Evolutionary conservation across 2,329 filamentous ascomycete species (phyloP), one percentile per base, ranked within the genome.

Genomic region (Phyllosticta ampelicida): DNA sequence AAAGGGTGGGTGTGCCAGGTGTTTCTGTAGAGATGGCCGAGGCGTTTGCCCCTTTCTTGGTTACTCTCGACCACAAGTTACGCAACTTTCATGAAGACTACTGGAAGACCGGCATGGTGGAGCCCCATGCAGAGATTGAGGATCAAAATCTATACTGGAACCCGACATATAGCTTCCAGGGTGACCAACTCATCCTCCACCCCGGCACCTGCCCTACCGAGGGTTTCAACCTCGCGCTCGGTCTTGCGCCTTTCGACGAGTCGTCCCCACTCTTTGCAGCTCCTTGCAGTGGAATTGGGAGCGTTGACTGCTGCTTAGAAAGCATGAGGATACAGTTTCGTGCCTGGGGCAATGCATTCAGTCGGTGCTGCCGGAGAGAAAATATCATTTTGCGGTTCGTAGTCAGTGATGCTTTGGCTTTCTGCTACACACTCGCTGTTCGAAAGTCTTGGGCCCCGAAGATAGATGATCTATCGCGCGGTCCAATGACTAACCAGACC

Each of bases 161-260:
- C 9, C 28, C 51, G 10, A 49, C 53, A 36, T 51, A 56, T 19
- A 23, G 53, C 21, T 23, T 10, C 30, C 23, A 21, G 6, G 13
- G 5, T 0, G 58, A 63, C 44, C 50, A 66, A n/a, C 68, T 70
- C 1, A 61, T 70, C 2, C 67, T 84, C 26, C 76, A 80, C 60
- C 77, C 78, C 63, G 73, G 70, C 4, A 74, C 73, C 3, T 72
- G 84, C 60, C 82, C 83, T 0, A 61, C 83, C 0, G 63, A 78
- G 5, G 77, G 81, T 1, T 86, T 80, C 59, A 82, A 85, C 66
- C 71, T 85, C n/a, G 78, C 79, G 1, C 55, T 60, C 2, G 55
- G 50, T 9, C 62, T 56, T 48, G 59, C 58, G 2, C 56, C 18
- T 11, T 53, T 63, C 19, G n/a, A 48, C 3, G n/a, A 19, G 18